These are phyloP conservation scores for Beta macrorhiza DNA, from an alignment of 179 eudicot species.

Conservation along the genomic window DNA sequence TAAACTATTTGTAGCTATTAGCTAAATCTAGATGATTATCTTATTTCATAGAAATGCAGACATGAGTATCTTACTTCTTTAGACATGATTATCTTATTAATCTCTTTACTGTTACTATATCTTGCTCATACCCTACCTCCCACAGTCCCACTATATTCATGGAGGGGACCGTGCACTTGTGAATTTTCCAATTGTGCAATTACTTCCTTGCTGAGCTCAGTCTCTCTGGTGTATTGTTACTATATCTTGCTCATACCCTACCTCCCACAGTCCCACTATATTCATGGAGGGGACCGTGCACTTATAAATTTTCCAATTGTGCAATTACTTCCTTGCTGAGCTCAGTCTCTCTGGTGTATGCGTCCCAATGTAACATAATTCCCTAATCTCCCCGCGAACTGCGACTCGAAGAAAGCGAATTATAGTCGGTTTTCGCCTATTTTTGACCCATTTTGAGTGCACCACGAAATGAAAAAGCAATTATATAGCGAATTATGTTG, in stretches of 20 bases:
- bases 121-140: too few relatives aligned
- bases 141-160: neutral
- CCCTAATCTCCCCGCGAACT: too few relatives aligned
- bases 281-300: neutral
- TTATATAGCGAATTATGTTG: too few relatives aligned
- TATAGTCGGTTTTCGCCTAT: too few relatives aligned
- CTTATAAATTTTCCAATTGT: neutral
- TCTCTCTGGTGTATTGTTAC: neutral
- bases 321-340: neutral
- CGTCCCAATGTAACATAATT: too few relatives aligned
- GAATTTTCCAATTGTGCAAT: neutral
- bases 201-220: neutral
- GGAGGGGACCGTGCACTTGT: neutral
- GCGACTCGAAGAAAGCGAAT: too few relatives aligned
- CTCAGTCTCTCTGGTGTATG: neutral
- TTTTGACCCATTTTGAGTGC: too few relatives aligned
- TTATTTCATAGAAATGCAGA: too few relatives aligned
- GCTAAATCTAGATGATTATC: too few relatives aligned
- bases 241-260: neutral
- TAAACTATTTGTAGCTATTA: slow-evolving; percentile 31
- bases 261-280: neutral
- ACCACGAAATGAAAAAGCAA: too few relatives aligned
- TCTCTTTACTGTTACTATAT: slow-evolving; percentile 17
- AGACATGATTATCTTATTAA: too few relatives aligned
- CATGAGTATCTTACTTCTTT: too few relatives aligned